Conservation (phyloP, 2,329 filamentous ascomycete species). For the Coniella vitis region DNA sequence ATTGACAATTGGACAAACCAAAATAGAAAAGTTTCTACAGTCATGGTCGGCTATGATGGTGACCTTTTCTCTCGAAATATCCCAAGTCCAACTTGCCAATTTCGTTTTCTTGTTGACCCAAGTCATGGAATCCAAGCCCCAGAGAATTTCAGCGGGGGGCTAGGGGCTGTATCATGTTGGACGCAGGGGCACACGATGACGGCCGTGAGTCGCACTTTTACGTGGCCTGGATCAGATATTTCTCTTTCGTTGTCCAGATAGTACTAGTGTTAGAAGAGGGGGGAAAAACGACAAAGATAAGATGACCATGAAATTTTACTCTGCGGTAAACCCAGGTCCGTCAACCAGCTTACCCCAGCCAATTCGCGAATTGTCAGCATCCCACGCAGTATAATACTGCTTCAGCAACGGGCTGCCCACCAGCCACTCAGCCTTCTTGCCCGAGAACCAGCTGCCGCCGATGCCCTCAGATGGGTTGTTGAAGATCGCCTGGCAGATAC, state of each 20-base stretch:
- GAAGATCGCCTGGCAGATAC: slow-evolving; percentile 28
- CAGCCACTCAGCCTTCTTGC: slow-evolving; percentile 23
- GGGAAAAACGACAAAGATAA: too few species aligned
- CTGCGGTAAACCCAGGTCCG: slow-evolving; percentile 1
- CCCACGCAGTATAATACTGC: slow-evolving; percentile 31
- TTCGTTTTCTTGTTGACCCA: background rate
- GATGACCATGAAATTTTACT: background rate
- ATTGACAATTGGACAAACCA: too few species aligned
- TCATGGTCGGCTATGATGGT: too few species aligned
- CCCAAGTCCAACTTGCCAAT: too few species aligned
- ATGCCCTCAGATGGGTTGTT: slow-evolving; percentile 16
- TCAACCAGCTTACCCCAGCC: slow-evolving; percentile 18
- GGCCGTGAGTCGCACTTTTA: too few species aligned
- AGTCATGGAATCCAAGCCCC: background rate
- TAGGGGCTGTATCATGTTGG: background rate
- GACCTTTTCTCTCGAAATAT: too few species aligned
- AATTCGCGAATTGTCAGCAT: slow-evolving; percentile 22
- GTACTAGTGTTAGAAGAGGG: too few species aligned
- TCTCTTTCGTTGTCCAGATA: too few species aligned
- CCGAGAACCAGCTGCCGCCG: slow-evolving; percentile 14
- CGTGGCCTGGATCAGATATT: too few species aligned
- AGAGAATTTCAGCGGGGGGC: background rate
- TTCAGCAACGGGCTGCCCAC: slow-evolving; percentile 28
- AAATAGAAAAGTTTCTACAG: too few species aligned
- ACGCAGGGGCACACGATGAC: too few species aligned